A percentile compares a stretch with the other conserved stretches of the same genome.
These are phyloP conservation scores for Quercus mongolica DNA, from an alignment of 306 rosid species.

Conservation along the genomic window DNA sequence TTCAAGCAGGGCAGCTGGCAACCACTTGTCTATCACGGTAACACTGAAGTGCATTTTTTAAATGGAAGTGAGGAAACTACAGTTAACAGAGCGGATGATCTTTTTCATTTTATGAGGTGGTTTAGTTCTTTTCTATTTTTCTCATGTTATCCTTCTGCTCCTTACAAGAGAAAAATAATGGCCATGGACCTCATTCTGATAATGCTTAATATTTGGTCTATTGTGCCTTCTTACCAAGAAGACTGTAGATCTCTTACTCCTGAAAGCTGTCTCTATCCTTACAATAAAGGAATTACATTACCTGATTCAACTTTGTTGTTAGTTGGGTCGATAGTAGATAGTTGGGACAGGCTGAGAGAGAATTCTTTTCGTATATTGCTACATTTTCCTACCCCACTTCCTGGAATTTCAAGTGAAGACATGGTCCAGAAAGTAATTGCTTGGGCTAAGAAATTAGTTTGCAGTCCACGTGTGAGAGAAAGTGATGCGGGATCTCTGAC, in stretches of 20 bases:
- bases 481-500: conserved; percentile 97
- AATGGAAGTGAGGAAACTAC: conserved; percentile 39
- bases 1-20: conserved; percentile 81
- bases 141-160: conserved; percentile 98
- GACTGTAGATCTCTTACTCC: conserved; percentile 27
- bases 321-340: conserved; percentile 91
- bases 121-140: conserved; percentile 85
- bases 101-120: conserved; percentile 93
- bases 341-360: conserved; percentile 98
- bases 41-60: conserved; percentile 26
- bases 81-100: conserved; percentile 64
- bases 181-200: conserved; percentile 79
- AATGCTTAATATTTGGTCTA: conserved; percentile 85
- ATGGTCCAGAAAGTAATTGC: conserved; percentile 54
- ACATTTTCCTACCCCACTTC: conserved; percentile 90
- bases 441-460: conserved; percentile 85
- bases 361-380: conserved; percentile 80
- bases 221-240: conserved; percentile 48
- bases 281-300: conserved; percentile 66
- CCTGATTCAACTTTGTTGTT: conserved; percentile 77
- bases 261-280: conserved; percentile 58
- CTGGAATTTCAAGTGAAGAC: conserved; percentile 75
- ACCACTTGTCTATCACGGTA: conserved; percentile 40
- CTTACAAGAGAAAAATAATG: conserved; percentile 96
- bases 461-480: conserved; percentile 98